These are phyloP conservation scores for Terana coerulea DNA, from an alignment of 768 basidiomycete species.

Conservation along the genomic window DNA sequence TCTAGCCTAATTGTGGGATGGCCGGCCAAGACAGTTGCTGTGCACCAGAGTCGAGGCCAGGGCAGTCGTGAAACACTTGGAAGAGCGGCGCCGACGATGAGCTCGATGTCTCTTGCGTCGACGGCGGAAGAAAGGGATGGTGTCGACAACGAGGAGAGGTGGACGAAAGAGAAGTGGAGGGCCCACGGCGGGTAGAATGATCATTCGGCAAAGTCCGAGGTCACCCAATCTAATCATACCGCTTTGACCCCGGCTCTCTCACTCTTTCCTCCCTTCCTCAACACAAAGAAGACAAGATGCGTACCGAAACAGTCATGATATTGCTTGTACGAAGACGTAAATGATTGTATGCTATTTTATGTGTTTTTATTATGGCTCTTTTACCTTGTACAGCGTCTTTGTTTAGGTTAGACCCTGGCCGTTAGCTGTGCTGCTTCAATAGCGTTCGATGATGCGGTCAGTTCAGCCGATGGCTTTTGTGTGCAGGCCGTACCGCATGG, in stretches of 20 bases:
- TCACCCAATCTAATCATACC: conserved; percentile 8
- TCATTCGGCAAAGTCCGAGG: conserved; percentile 3
- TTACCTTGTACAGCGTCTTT: too few relatives aligned
- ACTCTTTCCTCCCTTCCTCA: background rate
- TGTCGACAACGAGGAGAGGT: conserved; percentile 5
- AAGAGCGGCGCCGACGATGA: background rate
- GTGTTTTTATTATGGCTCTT: too few relatives aligned
- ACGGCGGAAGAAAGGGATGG: background rate
- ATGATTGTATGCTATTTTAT: too few relatives aligned
- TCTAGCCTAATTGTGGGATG: background rate
- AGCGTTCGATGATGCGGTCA: conserved; percentile 1
- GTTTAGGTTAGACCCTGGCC: too few relatives aligned
- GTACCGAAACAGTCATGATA: too few relatives aligned
- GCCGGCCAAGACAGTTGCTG: conserved; percentile 1
- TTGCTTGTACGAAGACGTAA: too few relatives aligned
- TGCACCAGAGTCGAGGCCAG: background rate
- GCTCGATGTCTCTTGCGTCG: background rate
- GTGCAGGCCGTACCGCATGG: conserved; percentile 2
- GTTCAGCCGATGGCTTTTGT: conserved; percentile 6
- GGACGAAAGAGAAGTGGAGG: conserved; percentile 5
- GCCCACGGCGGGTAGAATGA: conserved; percentile 2
- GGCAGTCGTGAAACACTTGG: too few relatives aligned
- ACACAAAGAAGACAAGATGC: too few relatives aligned
- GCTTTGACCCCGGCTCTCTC: conserved; percentile 5
- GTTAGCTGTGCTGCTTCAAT: background rate